Evolutionary conservation across 352 stramenopile genomes (phyloP), one percentile per base, ranked within the genome.

Genomic region (Blastocystis sp.): DNA sequence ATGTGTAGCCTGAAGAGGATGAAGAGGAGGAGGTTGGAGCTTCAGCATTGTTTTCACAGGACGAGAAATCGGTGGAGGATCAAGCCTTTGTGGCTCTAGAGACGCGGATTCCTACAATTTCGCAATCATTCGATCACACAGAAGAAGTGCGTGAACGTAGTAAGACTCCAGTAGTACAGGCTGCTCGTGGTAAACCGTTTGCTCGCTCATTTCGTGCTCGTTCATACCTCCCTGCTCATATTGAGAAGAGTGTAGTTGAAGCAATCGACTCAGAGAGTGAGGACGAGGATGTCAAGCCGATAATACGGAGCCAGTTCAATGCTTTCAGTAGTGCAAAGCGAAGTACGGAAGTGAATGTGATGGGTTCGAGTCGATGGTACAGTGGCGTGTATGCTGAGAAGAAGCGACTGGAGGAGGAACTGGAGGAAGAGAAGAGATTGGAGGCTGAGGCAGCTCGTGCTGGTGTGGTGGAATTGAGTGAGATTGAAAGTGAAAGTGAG

Each of bases 261-360:
- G 51, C 71, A 19, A 65, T 83, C 9, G 42, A 32, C 49, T 52
- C n/a, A 19, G 71, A 83, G 49, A 49, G n/a, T 37, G 66, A 56
- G 32, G 71, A 80, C 69, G 69, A 83, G 29, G 71, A 83, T 54
- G 19, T 65, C 32, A 83, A 83, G n/a, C 71, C 71, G 19, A n/a
- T 42, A 5, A 46, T 49, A n/a, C 71, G 51, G 51, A 52, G 43
- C 4, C 12, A 14, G 27, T 83, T 83, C 71, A 24, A 6, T 16
- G 71, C 71, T 52, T 83, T 83, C 71, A 14, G 16, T 37, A 52
- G 29, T 11, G 2, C 14, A 24, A 63, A 65, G 14, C 43, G 49
- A 19, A 7, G 6, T 7, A 51, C 7, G 14, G 46, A 65, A 1
- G 49, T 42, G 69, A 66, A 83, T 42, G 49, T 32, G 51, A 83